Percentiles rank a stretch among this genome's conserved stretches.
Conservation (phyloP, 768 basidiomycete species). For the Rhizopogon vesiculosus region DNA sequence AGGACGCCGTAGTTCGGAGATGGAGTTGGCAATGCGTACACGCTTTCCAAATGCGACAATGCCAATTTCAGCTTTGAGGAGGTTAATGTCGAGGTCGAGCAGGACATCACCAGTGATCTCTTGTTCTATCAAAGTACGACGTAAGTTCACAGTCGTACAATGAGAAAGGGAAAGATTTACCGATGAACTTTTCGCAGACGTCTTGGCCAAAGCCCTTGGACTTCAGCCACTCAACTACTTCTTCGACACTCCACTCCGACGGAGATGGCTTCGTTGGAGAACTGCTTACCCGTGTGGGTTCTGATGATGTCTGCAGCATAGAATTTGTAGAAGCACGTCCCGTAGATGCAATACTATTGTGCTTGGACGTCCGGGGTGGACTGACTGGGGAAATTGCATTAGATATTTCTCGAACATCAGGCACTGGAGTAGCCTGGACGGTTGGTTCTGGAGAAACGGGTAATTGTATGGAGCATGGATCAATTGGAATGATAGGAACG, state of each 20-base stretch:
- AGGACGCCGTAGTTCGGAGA: conserved; percentile 78
- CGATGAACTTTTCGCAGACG: conserved; percentile 82
- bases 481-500: conserved; percentile 17
- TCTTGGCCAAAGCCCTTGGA: conserved; percentile 80
- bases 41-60: conserved; percentile 94
- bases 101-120: conserved; percentile 98
- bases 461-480: conserved; percentile 14
- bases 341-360: conserved; percentile 33
- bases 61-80: conserved; percentile 91
- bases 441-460: conserved; percentile 17
- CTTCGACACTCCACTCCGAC: conserved; percentile 79
- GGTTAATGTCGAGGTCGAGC: conserved; percentile 85
- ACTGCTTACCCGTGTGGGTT: conserved; percentile 11
- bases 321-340: conserved; percentile 19
- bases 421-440: conserved; percentile 18
- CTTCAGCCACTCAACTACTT: conserved; percentile 87
- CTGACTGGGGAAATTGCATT: conserved; percentile 21
- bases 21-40: conserved; percentile 88
- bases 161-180: conserved; percentile 37
- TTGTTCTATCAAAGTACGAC: conserved; percentile 59
- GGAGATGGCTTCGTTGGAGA: conserved; percentile 40
- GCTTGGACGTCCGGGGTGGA: conserved; percentile 35
- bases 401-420: conserved; percentile 15
- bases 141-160: neutral
- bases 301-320: conserved; percentile 13